Conservation (phyloP, 2,329 filamentous ascomycete genomes). For the Chaetomium sp. region DNA sequence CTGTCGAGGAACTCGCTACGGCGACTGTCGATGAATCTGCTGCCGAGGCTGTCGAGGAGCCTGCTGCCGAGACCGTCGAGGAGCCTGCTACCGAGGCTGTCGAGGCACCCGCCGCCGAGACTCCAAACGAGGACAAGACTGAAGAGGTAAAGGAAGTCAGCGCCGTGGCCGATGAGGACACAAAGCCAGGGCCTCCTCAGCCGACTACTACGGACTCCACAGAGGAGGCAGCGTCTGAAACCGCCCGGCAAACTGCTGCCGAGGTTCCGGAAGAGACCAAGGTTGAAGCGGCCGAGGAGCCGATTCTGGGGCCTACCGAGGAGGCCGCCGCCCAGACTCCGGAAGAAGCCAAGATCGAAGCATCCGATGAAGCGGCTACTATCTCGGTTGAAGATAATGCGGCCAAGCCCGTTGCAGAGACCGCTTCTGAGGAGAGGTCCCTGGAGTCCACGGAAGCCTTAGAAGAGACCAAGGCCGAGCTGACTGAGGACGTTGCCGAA, state of each 20-base stretch:
- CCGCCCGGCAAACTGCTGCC: neutral
- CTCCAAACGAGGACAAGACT: neutral
- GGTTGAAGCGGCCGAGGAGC: neutral
- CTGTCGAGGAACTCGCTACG: too few relatives aligned
- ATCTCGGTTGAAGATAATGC: neutral
- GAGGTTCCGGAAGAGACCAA: neutral
- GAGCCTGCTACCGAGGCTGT: neutral
- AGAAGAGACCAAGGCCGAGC: neutral
- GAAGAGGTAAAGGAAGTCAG: neutral
- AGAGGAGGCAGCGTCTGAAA: neutral
- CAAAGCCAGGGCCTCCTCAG: neutral
- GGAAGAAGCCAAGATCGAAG: neutral
- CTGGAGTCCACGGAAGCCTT: neutral
- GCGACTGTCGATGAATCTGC: neutral
- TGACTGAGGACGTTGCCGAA: conserved; percentile 5
- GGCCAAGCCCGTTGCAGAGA: neutral
- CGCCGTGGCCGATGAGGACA: neutral
- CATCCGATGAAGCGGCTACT: neutral
- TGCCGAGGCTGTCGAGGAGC: neutral
- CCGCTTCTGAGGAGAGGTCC: neutral
- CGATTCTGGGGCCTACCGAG: neutral
- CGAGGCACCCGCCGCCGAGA: too few relatives aligned
- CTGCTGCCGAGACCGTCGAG: neutral
- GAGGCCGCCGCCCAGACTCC: neutral
- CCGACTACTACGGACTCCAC: neutral